Evolutionary conservation across 73 alveolate genomes (phyloP).

Genomic region (Paramecium primaurelia): DNA sequence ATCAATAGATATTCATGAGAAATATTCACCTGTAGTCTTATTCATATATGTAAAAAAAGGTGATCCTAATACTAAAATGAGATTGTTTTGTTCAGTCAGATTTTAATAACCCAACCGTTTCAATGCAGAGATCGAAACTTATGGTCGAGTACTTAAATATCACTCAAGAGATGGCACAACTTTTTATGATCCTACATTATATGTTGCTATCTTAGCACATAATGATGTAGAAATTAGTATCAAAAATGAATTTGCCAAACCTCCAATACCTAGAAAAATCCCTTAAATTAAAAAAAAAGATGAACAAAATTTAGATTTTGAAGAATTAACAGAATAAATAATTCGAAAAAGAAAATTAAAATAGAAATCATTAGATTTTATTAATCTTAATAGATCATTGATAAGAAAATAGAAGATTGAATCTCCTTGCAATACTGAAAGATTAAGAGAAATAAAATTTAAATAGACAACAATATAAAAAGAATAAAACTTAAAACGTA

Average conservation of each 20-base stretch:
- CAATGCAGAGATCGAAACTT: conserved; percentile 34
- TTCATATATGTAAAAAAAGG: not conserved
- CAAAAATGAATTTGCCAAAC: conserved; percentile 7
- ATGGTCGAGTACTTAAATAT: conserved; percentile 9
- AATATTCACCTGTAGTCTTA: conserved; percentile 1
- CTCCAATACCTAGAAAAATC: not conserved
- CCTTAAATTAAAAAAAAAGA: not conserved
- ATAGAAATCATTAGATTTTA: not conserved
- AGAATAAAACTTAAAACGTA: not conserved
- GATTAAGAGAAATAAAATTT: not conserved
- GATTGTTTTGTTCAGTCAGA: conserved; percentile 1
- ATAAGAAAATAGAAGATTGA: not conserved
- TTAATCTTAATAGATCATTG: not conserved
- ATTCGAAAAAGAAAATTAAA: not conserved
- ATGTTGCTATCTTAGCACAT: not conserved
- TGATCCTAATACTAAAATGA: not conserved
- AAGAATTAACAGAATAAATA: conserved; percentile 9
- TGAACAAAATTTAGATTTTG: not conserved
- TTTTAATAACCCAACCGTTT: conserved; percentile 31
- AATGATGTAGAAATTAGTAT: not conserved
- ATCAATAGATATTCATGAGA: not conserved
- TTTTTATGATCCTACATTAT: not conserved
- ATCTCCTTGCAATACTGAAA: not conserved
- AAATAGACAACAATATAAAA: not conserved
- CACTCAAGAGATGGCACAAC: not conserved